Evolutionary conservation across 257 asterid species (phyloP), one percentile per base, ranked within the genome.

Genomic region (Voacanga thouarsii): DNA sequence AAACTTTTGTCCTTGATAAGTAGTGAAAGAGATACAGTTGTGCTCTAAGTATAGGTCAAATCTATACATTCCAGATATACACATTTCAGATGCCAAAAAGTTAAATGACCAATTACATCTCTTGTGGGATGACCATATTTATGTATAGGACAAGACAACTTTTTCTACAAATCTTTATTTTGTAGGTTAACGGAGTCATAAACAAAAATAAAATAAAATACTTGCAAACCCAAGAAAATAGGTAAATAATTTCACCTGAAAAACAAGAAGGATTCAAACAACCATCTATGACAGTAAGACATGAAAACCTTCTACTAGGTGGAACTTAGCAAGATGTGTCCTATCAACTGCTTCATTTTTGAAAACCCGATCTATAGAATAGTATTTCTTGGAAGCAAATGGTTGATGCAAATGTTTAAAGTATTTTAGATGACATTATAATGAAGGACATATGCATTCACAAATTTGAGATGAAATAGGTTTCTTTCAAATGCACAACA

Each of bases 261-360:
- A 2, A 33, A 33, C 37, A 33, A 33, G 2, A 33, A 33, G 3
- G 60, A 50, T 30, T 10, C 49, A 23, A 33, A 47, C 49, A 66
- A 45, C 10, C 16, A 18, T 28, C 12, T 21, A 12, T 12, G 59
- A 45, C 26, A 45, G 53, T n/a, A 77, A 68, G 78, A 66, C 73
- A 16, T 23, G 49, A 65, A 37, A 85, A 93, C 97, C 99, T 96
- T 96, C 99, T 75, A 96, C 93, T 85, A 92, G 99, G 88, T 96
- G 98, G 89, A 96, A 96, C 85, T 96, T 98, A 59, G 99, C 99
- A 80, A 96, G 97, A 85, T 96, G 99, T 37, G 99, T 93, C 72
- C 97, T 87, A 83, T 96, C 99, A 56, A 93, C 99, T 41, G 98
- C 99, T 89, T 96, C 99, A 79, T 96, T 96, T 90, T 97, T 87